Conservation (phyloP, 2,329 filamentous ascomycete genomes). For the Diaporthe sp. region DNA sequence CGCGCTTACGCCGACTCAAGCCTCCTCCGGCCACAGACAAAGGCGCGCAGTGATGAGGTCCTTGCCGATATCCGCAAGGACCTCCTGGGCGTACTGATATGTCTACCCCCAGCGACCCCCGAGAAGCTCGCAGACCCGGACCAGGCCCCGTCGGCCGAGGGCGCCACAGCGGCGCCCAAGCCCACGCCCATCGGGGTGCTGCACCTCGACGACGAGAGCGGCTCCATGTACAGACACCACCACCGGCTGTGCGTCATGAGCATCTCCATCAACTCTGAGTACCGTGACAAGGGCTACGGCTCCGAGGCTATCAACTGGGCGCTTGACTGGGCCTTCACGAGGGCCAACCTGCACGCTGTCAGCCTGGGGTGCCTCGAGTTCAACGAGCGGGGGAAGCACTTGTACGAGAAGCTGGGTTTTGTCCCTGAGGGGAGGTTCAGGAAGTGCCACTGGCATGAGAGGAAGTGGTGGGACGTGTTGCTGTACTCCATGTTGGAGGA, state of each 20-base stretch:
- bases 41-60: conserved; percentile 12
- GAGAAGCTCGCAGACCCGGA: background rate
- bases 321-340: conserved; percentile 60
- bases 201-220: conserved; percentile 25
- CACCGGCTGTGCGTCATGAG: conserved; percentile 47
- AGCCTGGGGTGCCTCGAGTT: conserved; percentile 56
- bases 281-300: conserved; percentile 57
- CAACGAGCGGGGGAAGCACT: conserved; percentile 56
- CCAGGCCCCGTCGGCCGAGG: background rate
- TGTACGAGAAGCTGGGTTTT: conserved; percentile 63
- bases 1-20: conserved; percentile 47
- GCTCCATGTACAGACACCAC: conserved; percentile 2
- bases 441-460: conserved; percentile 59
- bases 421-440: conserved; percentile 57
- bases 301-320: conserved; percentile 62
- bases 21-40: conserved; percentile 48
- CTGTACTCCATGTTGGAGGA: conserved; percentile 54
- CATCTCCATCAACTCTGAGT: conserved; percentile 52
- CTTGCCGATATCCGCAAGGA: conserved; percentile 44
- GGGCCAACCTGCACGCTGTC: conserved; percentile 60
- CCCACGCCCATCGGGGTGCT: conserved; percentile 40
- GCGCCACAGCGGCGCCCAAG: background rate
- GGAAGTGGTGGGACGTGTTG: conserved; percentile 55
- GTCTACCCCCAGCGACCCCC: conserved; percentile 46
- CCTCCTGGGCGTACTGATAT: conserved; percentile 55